Evolutionary conservation across 176 grass and related monocot genomes (phyloP).

Genomic region (Oryza coarctata): DNA sequence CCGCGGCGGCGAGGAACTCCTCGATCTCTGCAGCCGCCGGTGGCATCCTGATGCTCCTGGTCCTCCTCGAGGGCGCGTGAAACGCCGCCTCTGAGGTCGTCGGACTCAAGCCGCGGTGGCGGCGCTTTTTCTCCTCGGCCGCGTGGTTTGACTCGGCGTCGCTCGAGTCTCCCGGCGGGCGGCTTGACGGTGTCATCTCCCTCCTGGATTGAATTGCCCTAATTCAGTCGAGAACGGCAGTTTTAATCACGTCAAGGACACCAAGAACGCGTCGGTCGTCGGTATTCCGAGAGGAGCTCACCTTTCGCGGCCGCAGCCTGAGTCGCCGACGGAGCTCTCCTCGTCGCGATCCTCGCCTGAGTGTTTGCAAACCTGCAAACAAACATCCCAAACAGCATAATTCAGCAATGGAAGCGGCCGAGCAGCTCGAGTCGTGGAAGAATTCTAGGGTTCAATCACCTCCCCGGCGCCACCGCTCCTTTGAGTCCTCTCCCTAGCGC

Average conservation of each 20-base stretch:
- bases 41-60: conserved; percentile 30
- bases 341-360: conserved; percentile 18
- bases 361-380: conserved; percentile 5
- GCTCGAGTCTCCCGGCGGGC: conserved; percentile 28
- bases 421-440: neutral
- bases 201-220: conserved; percentile 45
- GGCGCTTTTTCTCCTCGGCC: neutral
- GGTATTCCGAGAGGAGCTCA: neutral
- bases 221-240: neutral
- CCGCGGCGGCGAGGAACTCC: conserved; percentile 58
- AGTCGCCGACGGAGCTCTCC: conserved; percentile 51
- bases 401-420: neutral
- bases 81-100: neutral
- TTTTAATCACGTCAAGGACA: neutral
- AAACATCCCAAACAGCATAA: neutral
- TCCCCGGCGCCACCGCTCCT: neutral
- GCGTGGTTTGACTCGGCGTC: conserved; percentile 33
- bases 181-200: conserved; percentile 50
- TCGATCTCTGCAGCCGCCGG: conserved; percentile 52
- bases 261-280: neutral
- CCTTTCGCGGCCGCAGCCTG: conserved; percentile 27
- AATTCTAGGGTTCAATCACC: conserved; percentile 38
- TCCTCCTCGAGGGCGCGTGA: neutral
- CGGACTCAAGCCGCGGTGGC: neutral
- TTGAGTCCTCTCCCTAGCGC: neutral